Base-by-base conservation (phyloP, 2,329 filamentous ascomycete genomes). In the Septoria petroselini region DNA sequence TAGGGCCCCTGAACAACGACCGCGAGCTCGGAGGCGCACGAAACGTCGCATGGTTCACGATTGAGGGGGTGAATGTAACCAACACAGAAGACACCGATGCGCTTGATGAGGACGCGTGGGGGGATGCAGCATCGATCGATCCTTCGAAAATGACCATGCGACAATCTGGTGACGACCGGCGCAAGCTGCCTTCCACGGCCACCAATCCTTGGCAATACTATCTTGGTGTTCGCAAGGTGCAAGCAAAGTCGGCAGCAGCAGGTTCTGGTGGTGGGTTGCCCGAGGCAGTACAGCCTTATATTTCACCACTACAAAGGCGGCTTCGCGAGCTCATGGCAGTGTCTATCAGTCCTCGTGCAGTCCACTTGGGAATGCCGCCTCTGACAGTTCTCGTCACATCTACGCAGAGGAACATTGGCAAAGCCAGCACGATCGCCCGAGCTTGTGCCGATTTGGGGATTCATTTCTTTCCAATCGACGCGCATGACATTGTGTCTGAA, bases 401-500 rank as follows among this genome's bases (percentile, higher is more conserved):
- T 1, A 94, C 89, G 2, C 93, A 98, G 69, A 83, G 93, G 37
- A 88, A 88, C 53, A 95, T 97, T 59, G 93, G 93, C 41, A 98
- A 98, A 68, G 78, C 87, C n/a, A 86, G 84, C 2, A 72, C 90
- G 17, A 88, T 88, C 0, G 77, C 76, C 1, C 80, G 82, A 35
- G 90, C 91, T 3, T 95, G 90, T 67, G 80, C 86, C 2, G 91
- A 96, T 62, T 85, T 96, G 55, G 93, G 93, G 3, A 76, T 97
- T 12, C 93, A 98, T 67, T 86, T 84, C 0, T 97, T 95, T 66
- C 72, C 81, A 0, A 87, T 98, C 44, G 90, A 97, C 67, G 87
- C 88, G 0, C 95, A 95, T 62, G 93, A 98, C 62, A 88, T 98
- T 34, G 76, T 95, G 3, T 91, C 89, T n/a, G 91, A 97, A 67